These are phyloP conservation scores for Eimeria tenella DNA, from an alignment of 169 alveolate species.

Conservation along the genomic window DNA sequence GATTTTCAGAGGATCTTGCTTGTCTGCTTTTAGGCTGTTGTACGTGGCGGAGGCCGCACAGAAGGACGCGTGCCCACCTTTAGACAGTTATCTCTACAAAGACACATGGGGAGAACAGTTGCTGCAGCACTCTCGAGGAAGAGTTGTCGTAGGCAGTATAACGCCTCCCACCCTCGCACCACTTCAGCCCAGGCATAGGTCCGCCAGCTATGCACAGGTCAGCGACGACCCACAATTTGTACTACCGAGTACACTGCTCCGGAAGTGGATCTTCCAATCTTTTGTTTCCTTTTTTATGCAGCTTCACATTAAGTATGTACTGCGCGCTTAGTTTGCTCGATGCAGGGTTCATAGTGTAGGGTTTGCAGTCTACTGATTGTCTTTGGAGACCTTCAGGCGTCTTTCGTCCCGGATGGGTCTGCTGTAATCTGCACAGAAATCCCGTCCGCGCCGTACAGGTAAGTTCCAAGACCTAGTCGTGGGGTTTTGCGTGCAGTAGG, in stretches of 20 bases:
- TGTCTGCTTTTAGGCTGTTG: background rate
- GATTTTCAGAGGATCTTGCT: background rate
- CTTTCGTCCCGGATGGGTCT: constrained; percentile 44
- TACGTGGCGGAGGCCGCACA: constrained; percentile 30
- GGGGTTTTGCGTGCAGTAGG: background rate
- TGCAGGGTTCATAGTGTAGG: background rate
- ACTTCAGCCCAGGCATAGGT: background rate
- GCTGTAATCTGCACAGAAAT: constrained; percentile 55
- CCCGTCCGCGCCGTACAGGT: constrained; percentile 49
- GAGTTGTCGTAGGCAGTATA: constrained; percentile 26
- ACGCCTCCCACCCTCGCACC: background rate
- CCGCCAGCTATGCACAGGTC: constrained; percentile 39
- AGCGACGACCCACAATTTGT: background rate
- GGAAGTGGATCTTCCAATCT: too few relatives aligned
- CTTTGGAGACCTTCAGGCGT: background rate
- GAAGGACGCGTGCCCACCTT: background rate
- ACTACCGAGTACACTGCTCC: too few relatives aligned
- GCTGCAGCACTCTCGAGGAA: constrained; percentile 39
- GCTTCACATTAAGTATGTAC: background rate
- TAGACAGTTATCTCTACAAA: constrained; percentile 22
- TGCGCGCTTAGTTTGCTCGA: too few relatives aligned
- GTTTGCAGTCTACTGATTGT: background rate
- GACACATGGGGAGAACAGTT: constrained; percentile 70
- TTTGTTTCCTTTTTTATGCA: background rate
- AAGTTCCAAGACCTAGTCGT: background rate